Evolutionary conservation across 164 flowering plant genomes (phyloP).

Genomic region (Paratinospora sagittata): DNA sequence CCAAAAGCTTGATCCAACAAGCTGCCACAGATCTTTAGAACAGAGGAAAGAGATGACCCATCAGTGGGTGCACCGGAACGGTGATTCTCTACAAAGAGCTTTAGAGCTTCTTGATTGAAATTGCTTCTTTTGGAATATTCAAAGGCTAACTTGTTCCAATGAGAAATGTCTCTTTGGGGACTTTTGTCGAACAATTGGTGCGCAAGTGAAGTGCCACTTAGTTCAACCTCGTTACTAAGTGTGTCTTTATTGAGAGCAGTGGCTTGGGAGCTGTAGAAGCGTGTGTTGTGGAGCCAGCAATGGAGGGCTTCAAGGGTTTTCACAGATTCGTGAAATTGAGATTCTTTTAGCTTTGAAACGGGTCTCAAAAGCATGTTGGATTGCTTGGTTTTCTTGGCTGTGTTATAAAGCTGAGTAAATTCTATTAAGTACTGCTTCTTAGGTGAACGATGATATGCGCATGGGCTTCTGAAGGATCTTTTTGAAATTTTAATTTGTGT

Average conservation of each 20-base stretch:
- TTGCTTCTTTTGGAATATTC: conserved; percentile 34
- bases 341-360: conserved; percentile 5
- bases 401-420: no score
- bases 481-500: no score
- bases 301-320: conserved; percentile 5
- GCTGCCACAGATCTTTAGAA: conserved; percentile 53
- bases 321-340: background rate
- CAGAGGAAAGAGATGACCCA: conserved; percentile 49
- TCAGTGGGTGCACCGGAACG: conserved; percentile 30
- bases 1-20: conserved; percentile 42
- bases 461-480: no score
- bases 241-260: conserved; percentile 4
- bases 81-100: conserved; percentile 35
- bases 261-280: conserved; percentile 12
- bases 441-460: no score
- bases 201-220: conserved; percentile 10
- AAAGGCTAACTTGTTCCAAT: conserved; percentile 39
- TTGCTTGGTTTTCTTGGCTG: background rate
- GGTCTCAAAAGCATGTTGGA: conserved; percentile 11
- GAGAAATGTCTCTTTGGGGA: conserved; percentile 22
- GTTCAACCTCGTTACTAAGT: background rate
- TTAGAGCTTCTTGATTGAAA: conserved; percentile 40
- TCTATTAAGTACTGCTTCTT: no score
- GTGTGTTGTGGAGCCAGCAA: conserved; percentile 8
- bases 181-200: conserved; percentile 41